These are phyloP conservation scores for Rhizoclosmatium sp. DNA, from an alignment of 192 early-diverging fungal genomes.

Conservation along the genomic window DNA sequence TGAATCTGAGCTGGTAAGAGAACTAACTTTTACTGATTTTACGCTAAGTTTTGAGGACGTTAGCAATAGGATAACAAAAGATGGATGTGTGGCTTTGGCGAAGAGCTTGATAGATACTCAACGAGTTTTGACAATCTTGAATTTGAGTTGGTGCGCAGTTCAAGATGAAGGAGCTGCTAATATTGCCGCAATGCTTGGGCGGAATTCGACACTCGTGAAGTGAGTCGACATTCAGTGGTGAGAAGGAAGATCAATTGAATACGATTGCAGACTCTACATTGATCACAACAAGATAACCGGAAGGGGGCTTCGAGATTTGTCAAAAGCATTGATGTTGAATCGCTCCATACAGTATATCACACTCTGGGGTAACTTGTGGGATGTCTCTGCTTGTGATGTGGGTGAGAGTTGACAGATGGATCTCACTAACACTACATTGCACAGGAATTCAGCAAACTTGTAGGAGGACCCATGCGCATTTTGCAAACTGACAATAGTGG, in stretches of 20 bases:
- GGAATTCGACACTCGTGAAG: constrained; percentile 33
- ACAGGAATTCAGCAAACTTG: constrained; percentile 43
- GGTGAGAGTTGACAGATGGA: neutral
- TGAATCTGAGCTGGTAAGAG: constrained; percentile 53
- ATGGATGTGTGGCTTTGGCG: constrained; percentile 52
- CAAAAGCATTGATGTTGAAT: constrained; percentile 40
- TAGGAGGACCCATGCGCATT: constrained; percentile 45
- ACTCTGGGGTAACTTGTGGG: constrained; percentile 60
- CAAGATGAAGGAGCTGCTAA: constrained; percentile 59
- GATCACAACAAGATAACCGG: constrained; percentile 59
- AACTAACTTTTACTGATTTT: neutral
- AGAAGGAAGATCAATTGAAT: too few species aligned
- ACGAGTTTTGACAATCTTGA: constrained; percentile 39
- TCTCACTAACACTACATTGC: neutral
- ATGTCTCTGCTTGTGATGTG: constrained; percentile 52
- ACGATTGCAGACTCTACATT: constrained; percentile 44
- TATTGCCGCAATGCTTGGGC: constrained; percentile 39
- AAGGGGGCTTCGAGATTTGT: constrained; percentile 43
- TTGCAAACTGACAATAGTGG: constrained; percentile 16
- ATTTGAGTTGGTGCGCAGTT: constrained; percentile 51
- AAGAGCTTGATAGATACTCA: constrained; percentile 42
- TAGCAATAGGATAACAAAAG: constrained; percentile 56
- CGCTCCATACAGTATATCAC: constrained; percentile 35
- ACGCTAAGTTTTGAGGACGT: neutral
- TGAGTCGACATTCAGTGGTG: too few species aligned